Evolutionary conservation across 164 flowering plant genomes (phyloP).

Genomic region (Piper longum): DNA sequence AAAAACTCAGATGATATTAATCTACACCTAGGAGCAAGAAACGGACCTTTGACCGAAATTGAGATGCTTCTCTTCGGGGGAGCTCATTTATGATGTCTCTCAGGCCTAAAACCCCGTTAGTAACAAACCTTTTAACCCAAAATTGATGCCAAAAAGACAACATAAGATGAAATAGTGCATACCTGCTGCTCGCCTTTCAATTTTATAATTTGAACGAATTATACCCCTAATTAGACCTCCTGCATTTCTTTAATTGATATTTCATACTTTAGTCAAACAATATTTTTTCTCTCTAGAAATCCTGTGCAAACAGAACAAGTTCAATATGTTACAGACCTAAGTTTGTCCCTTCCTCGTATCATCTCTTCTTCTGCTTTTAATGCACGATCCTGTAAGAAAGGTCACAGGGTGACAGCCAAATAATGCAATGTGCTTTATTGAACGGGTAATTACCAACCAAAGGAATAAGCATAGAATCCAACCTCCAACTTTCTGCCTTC

Average conservation of each 20-base stretch:
- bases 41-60: constrained; percentile 61
- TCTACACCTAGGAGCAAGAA: constrained; percentile 2
- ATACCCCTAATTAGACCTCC: constrained; percentile 69
- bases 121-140: background rate
- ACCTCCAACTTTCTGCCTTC: constrained; percentile 83
- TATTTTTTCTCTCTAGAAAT: background rate
- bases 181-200: constrained; percentile 84
- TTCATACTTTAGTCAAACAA: too few species aligned
- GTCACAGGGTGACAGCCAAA: too few species aligned
- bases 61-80: constrained; percentile 69
- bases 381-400: constrained; percentile 39
- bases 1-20: background rate
- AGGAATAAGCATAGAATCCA: background rate
- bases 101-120: constrained; percentile 32
- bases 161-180: constrained; percentile 3
- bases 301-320: background rate
- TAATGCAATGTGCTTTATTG: background rate
- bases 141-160: background rate
- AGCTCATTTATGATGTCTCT: constrained; percentile 70
- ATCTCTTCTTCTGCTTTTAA: constrained; percentile 63
- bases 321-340: constrained; percentile 41
- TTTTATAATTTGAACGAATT: constrained; percentile 61
- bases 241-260: constrained; percentile 42
- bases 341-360: constrained; percentile 66
- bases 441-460: background rate